These are phyloP conservation scores for Hebeloma cylindrosporum DNA, from an alignment of 768 basidiomycete species.

Conservation along the genomic window DNA sequence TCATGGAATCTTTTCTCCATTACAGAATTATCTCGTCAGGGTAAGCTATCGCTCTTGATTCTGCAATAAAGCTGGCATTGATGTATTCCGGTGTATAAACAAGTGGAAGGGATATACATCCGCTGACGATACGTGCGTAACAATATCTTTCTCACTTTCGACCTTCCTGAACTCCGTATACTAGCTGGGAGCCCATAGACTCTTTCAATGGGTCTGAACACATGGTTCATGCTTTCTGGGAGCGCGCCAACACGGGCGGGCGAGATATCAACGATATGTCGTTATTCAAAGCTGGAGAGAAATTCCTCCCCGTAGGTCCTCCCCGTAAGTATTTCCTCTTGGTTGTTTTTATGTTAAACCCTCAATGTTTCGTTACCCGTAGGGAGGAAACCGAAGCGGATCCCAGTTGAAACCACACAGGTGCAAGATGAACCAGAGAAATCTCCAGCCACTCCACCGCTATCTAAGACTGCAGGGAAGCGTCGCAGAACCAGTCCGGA, in stretches of 20 bases:
- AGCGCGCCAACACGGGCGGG: conserved; percentile 44
- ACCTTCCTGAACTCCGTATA: not conserved
- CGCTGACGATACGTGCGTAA: conserved; percentile 58
- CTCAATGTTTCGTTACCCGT: conserved; percentile 1
- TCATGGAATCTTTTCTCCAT: conserved; percentile 13
- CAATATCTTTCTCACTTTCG: not conserved
- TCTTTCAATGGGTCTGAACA: conserved; percentile 61
- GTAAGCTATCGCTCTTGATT: conserved; percentile 33
- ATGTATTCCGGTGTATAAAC: conserved; percentile 3
- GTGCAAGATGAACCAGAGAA: no score
- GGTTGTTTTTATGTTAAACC: not conserved
- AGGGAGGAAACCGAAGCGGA: conserved; percentile 21
- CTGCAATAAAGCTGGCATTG: not conserved
- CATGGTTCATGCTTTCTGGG: conserved; percentile 53
- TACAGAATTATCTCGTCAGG: conserved; percentile 57
- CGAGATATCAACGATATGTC: conserved; percentile 50
- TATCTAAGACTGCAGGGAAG: no score
- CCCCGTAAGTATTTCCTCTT: conserved; percentile 45
- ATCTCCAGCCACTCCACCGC: no score
- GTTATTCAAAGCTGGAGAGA: conserved; percentile 54
- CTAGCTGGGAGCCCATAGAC: conserved; percentile 67
- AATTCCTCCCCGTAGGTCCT: conserved; percentile 55
- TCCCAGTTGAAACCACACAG: no score
- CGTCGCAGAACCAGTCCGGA: no score
- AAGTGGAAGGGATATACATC: conserved; percentile 65